phyloP scores from a whole-genome alignment of 352 stramenopile species.

The Pythium aquatile region DNA sequence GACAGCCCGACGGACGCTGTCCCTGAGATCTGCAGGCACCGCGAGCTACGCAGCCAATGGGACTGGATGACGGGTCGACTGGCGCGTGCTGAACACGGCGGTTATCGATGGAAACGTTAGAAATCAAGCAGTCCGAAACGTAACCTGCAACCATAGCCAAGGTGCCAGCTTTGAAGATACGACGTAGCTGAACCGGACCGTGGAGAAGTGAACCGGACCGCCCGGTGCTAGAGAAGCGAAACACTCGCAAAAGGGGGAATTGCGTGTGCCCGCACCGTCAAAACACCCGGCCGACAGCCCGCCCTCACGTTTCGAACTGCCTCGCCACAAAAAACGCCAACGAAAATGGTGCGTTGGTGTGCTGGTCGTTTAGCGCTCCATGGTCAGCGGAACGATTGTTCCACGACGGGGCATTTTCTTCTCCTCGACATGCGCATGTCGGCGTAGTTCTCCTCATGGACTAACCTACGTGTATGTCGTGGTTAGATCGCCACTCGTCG shows the following conservation, averaged over 20 bases:
- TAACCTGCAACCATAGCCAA: background rate
- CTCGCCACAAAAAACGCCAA: constrained; percentile 28
- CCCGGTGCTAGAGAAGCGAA: constrained; percentile 26
- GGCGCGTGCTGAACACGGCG: constrained; percentile 8
- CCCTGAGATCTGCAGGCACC: constrained; percentile 1
- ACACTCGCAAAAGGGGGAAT: constrained; percentile 13
- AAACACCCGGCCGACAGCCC: constrained; percentile 1
- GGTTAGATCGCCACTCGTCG: constrained; percentile 33
- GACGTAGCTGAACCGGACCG: constrained; percentile 17
- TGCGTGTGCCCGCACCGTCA: constrained; percentile 22
- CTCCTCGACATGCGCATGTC: no score
- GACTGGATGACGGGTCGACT: constrained; percentile 16
- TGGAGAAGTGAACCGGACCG: constrained; percentile 20
- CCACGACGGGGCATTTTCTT: background rate
- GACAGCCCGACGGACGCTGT: background rate
- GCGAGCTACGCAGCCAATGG: constrained; percentile 19
- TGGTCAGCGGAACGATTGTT: background rate
- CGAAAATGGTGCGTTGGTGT: constrained; percentile 23
- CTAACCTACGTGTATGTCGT: background rate
- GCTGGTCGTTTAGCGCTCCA: background rate
- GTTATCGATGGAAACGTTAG: constrained; percentile 14
- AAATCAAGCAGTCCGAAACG: background rate
- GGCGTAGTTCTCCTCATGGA: background rate
- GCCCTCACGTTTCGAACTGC: constrained; percentile 31
- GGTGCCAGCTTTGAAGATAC: constrained; percentile 8